Conservation (phyloP, 2,329 filamentous ascomycete species). For the Lasiodiplodia citricola region DNA sequence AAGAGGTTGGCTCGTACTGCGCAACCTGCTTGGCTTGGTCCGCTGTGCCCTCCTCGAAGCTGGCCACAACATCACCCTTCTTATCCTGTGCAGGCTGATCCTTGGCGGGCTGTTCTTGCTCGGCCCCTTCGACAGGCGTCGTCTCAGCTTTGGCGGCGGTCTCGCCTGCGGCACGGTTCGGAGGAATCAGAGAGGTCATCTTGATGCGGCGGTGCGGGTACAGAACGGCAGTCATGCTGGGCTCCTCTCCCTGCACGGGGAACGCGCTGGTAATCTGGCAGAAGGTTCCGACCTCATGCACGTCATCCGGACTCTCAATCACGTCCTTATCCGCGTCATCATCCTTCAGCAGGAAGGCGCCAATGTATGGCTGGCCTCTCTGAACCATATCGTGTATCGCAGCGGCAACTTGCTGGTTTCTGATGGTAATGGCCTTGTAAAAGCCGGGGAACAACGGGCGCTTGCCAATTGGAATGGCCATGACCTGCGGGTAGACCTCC, state of each 20-base stretch:
- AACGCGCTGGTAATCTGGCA: slow-evolving; percentile 98
- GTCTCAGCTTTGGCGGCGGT: slow-evolving; percentile 57
- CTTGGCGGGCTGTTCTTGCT: slow-evolving; percentile 53
- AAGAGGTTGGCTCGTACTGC: slow-evolving; percentile 82
- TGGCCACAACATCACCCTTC: slow-evolving; percentile 93
- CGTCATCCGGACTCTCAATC: slow-evolving; percentile 87
- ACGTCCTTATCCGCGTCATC: slow-evolving; percentile 92
- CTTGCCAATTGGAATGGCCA: slow-evolving; percentile 95
- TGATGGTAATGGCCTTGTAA: slow-evolving; percentile 98
- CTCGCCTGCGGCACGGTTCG: slow-evolving; percentile 52
- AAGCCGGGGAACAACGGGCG: slow-evolving; percentile 95
- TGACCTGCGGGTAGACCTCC: slow-evolving; percentile 95
- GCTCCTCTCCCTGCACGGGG: slow-evolving; percentile 84
- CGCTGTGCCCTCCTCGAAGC: slow-evolving; percentile 84
- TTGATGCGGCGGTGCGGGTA: slow-evolving; percentile 96
- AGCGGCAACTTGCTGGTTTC: slow-evolving; percentile 86
- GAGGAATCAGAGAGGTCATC: slow-evolving; percentile 81
- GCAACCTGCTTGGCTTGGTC: slow-evolving; percentile 57
- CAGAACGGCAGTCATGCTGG: slow-evolving; percentile 86
- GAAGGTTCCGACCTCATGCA: slow-evolving; percentile 95
- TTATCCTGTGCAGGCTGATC: slow-evolving; percentile 66
- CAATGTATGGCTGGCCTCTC: slow-evolving; percentile 94
- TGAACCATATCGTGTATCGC: slow-evolving; percentile 98
- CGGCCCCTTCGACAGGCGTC: slow-evolving; percentile 30
- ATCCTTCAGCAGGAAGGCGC: slow-evolving; percentile 96